These are phyloP conservation scores for Wakefieldia striispora DNA, from an alignment of 768 basidiomycete species.

Conservation along the genomic window DNA sequence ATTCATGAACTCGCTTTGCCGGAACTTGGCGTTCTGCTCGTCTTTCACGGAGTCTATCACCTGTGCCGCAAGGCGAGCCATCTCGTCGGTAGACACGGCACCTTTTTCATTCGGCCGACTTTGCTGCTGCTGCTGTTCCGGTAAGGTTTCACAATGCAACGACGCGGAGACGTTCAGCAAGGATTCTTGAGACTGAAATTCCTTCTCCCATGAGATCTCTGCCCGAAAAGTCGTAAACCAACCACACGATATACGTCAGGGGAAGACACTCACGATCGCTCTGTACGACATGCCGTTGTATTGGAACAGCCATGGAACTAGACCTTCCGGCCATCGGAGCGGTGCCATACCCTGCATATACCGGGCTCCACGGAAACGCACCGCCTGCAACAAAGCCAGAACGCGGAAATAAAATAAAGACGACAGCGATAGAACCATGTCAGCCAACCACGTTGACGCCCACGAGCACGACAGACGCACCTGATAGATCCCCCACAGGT, in stretches of 20 bases:
- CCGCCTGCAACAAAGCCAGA: constrained; percentile 27
- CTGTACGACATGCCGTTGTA: constrained; percentile 26
- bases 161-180: constrained; percentile 28
- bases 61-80: constrained; percentile 76
- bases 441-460: not conserved
- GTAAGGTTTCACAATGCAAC: not conserved
- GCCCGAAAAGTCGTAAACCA: not conserved
- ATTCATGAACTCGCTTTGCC: constrained; percentile 78
- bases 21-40: constrained; percentile 81
- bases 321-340: constrained; percentile 37
- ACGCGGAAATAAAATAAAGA: not conserved
- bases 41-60: constrained; percentile 73
- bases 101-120: constrained; percentile 21
- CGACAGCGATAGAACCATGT: not conserved
- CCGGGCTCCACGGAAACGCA: constrained; percentile 40
- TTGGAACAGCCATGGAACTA: constrained; percentile 14
- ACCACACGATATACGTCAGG: not conserved
- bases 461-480: constrained; percentile 13
- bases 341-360: constrained; percentile 37
- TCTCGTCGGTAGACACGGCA: constrained; percentile 50
- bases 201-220: constrained; percentile 55
- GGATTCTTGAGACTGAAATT: constrained; percentile 58
- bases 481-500: constrained; percentile 7
- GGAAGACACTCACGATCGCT: constrained; percentile 43
- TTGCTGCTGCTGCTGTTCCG: constrained; percentile 17